Evolutionary conservation across 2,329 filamentous ascomycete genomes (phyloP), one percentile per base, ranked within the genome.

Genomic region (Tolypocladium tropicale): DNA sequence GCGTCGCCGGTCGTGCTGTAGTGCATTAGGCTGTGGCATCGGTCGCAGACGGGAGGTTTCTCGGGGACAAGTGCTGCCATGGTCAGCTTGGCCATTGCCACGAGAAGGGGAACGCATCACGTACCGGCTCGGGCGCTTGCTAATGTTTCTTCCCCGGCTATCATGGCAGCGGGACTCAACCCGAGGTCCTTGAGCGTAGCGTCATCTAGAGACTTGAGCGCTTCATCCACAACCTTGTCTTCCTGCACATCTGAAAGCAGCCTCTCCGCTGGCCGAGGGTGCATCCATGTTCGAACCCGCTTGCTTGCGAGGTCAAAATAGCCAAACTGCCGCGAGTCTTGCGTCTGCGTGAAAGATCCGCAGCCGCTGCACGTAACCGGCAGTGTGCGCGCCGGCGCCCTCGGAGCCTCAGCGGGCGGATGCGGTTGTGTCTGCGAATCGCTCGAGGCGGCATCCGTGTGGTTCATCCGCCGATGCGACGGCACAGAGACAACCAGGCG

Each of bases 11-110:
- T 89, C 18, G 78, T 76, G 58, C 83, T 82, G 67, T 97, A 86
- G 69, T 97, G 85, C 25, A 87, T 71, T 30, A 99, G 78, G 36
- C 84, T 79, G 68, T 96, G 91, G 65, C 94, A 99, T 65, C 94
- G 84, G 62, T 94, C 88, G 72, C 94, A 99, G 7, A 95, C 72
- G 1, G 88, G 88, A 3, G 73, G 64, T 56, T 74, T 74, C 2
- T 66, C 64, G 5, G 56, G 54, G 3, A 54, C 52, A 16, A 53
- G 43, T 14, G 56, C 58, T 64, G 46, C 55, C 21, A 56, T 32
- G 49, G 43, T 58, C 52, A 32, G 39, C 18, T 14, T 4, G 14
- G 5, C 4, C 14, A 21, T 32, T 2, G 7, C 25, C 7, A 28
- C 7, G 18, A 3, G 37, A 25, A 1, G 2, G 28, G 28, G 12